Base-by-base conservation (phyloP, 805 yeast species). In the Wickerhamiella musiphila region DNA sequence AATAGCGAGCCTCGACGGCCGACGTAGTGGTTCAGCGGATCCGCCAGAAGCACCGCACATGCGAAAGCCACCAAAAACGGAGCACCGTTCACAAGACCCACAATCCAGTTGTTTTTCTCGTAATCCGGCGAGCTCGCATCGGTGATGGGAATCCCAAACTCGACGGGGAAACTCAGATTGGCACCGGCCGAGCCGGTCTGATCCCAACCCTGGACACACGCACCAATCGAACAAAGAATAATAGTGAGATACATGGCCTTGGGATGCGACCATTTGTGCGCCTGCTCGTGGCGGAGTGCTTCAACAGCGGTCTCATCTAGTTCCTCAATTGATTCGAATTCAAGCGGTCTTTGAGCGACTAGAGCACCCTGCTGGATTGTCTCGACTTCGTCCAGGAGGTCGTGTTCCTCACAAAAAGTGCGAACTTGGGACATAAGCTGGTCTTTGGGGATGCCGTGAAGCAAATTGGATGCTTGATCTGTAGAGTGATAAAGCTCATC, bases 191-290 rank as follows among this genome's bases (percentile, higher is more conserved):
- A 58, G 10, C 71, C 78, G 9, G 77, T 63, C 48, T 73, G 77
- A 49, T 73, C 81, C 76, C 70, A 70, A 32, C 81, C 81, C 48
- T 72, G 78, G 6, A 74, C 71, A 3, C 77, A 77, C 14, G 69
- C 68, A 30, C 77, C 70, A 60, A 73, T 56, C 2, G 78, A 73
- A 30, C 76, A 70, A 46, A 70, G 52, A 8, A 71, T 62, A 52
- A 68, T 65, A 18, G 66, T 61, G 52, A 57, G 43, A 47, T 65
- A 61, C 50, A 60, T 49, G 6, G 57, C 38, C 31, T 16, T 20
- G 9, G 58, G 58, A 30, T 55, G 76, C 16, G 46, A 37, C 53
- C 73, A 54, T 20, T 68, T 61, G 29, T 65, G 67, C 9, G 56
- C 40, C 32, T 49, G 51, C 43, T 72, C 79, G 22, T 54, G 57